Percentiles rank a stretch among this genome's conserved stretches.
Evolutionary conservation across 2,329 filamentous ascomycete genomes (phyloP).

Genomic region (Metarhizium anisopliae): DNA sequence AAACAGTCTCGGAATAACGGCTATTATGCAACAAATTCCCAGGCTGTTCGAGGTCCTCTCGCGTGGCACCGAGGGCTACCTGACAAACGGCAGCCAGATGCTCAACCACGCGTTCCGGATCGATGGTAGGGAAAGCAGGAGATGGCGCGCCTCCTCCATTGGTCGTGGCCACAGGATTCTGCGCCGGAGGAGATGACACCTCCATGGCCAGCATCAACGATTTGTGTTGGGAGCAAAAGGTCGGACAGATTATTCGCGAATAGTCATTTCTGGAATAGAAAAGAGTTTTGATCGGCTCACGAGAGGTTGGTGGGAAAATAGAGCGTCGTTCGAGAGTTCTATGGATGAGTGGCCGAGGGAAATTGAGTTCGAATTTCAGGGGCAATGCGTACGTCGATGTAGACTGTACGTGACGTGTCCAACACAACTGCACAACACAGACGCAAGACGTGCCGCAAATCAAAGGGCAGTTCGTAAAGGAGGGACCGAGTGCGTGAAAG

Average conservation of each 20-base stretch:
- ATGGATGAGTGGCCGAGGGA: neutral
- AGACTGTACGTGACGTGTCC: neutral
- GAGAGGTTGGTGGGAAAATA: neutral
- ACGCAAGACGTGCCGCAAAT: neutral
- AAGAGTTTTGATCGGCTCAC: neutral
- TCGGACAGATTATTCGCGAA: neutral
- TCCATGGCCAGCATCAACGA: constrained; percentile 36
- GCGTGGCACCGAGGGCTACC: constrained; percentile 65
- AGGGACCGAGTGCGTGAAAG: neutral
- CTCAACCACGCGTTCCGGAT: constrained; percentile 61
- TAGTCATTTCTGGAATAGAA: constrained; percentile 2
- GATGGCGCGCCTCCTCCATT: constrained; percentile 26
- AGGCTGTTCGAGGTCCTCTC: constrained; percentile 67
- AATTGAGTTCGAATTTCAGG: neutral
- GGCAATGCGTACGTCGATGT: neutral
- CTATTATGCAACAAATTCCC: constrained; percentile 75
- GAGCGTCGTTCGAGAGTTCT: neutral
- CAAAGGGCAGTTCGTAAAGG: neutral
- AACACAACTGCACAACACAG: neutral
- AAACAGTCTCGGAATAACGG: constrained; percentile 68
- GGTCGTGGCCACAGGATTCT: constrained; percentile 33
- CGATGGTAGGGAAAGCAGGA: constrained; percentile 46
- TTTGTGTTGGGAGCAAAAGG: neutral
- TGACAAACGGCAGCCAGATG: constrained; percentile 63
- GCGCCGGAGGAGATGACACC: constrained; percentile 36